Percentiles rank a stretch among this genome's conserved stretches.
phyloP scores from a whole-genome alignment of 164 flowering plant genomes.

The Vitis vinifera region DNA sequence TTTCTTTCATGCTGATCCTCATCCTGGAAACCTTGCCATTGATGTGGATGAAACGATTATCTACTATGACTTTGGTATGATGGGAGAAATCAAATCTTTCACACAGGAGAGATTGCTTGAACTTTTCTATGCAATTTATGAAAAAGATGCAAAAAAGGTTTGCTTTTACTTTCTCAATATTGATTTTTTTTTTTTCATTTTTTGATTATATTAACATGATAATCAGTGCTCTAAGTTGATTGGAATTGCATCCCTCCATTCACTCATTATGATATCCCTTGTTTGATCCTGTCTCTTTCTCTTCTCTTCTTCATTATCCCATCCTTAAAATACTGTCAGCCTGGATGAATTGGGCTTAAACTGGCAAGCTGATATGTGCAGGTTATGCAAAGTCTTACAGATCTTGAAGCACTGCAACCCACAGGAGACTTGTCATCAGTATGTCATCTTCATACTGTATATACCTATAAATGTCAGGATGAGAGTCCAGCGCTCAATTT shows the following conservation, averaged over 20 bases:
- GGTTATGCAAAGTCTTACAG: constrained; percentile 80
- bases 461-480: too few relatives aligned
- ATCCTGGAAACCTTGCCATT: constrained; percentile 95
- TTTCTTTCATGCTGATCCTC: constrained; percentile 98
- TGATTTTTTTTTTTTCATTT: not conserved
- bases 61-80: constrained; percentile 98
- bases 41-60: constrained; percentile 82
- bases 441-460: constrained; percentile 15
- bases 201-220: not conserved
- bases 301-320: too few relatives aligned
- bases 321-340: too few relatives aligned
- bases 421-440: constrained; percentile 94
- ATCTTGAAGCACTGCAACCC: constrained; percentile 91
- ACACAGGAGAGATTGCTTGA: constrained; percentile 79
- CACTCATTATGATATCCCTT: too few relatives aligned
- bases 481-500: too few relatives aligned
- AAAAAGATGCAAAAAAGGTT: constrained; percentile 96
- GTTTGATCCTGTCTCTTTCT: too few relatives aligned
- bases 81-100: constrained; percentile 92
- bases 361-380: constrained; percentile 32
- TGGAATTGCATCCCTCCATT: too few relatives aligned
- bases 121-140: constrained; percentile 86
- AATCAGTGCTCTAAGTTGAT: too few relatives aligned
- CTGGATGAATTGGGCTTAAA: not conserved
- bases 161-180: not conserved